phyloP scores from a whole-genome alignment of 768 basidiomycete species.

The Phlebiopsis flavidoalba region DNA sequence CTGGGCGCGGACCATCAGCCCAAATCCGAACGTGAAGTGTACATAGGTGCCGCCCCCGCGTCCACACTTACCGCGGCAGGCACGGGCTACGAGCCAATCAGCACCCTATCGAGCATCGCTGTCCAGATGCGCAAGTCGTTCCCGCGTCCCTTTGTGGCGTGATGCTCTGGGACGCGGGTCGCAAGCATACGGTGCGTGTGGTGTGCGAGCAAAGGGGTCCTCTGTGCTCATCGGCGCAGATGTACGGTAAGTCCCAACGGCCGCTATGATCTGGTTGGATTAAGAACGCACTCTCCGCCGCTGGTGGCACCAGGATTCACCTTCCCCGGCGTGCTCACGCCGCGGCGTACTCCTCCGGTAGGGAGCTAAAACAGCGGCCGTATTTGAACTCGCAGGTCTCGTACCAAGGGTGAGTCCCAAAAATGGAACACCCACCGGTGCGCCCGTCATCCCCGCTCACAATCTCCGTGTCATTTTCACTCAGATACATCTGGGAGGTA shows the following conservation, averaged over 20 bases:
- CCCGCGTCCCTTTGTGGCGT: slow-evolving; percentile 39
- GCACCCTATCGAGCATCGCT: slow-evolving; percentile 28
- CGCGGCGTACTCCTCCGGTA: slow-evolving; percentile 44
- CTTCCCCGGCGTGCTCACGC: slow-evolving; percentile 57
- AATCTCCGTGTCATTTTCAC: not conserved
- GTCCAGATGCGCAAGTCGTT: slow-evolving; percentile 31
- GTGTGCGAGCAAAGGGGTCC: not conserved
- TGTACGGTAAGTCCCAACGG: slow-evolving; percentile 40
- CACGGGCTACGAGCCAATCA: slow-evolving; percentile 31
- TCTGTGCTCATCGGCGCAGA: not conserved
- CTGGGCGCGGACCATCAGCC: slow-evolving; percentile 37
- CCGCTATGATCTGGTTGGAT: slow-evolving; percentile 55
- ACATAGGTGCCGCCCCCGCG: slow-evolving; percentile 38
- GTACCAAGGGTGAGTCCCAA: slow-evolving; percentile 43
- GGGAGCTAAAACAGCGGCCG: slow-evolving; percentile 46
- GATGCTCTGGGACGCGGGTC: slow-evolving; percentile 43
- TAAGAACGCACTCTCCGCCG: slow-evolving; percentile 52
- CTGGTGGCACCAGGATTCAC: slow-evolving; percentile 68
- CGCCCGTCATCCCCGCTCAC: not conserved
- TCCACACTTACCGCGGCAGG: slow-evolving; percentile 33
- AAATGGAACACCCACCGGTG: not conserved
- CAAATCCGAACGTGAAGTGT: slow-evolving; percentile 42
- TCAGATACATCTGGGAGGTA: slow-evolving; percentile 66
- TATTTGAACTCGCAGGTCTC: slow-evolving; percentile 47
- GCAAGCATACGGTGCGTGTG: slow-evolving; percentile 34